Evolutionary conservation across 768 basidiomycete genomes (phyloP), one percentile per base, ranked within the genome.

Genomic region (Phaffia australis): DNA sequence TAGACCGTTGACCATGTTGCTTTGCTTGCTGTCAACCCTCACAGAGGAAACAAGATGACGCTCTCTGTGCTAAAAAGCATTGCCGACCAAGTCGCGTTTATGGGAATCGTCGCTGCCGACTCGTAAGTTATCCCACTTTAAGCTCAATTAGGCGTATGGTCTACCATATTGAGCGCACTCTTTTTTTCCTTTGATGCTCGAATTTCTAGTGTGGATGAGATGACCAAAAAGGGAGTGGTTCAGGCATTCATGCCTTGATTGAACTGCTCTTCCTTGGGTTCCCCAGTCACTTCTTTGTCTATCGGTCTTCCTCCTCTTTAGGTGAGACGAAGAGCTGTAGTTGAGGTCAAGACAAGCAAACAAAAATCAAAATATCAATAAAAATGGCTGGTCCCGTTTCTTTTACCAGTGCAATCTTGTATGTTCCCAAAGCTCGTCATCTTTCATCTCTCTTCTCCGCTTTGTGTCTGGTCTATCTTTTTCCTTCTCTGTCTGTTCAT

Each of bases 211-310:
- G 63, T 64, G 18, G 35, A 54, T n/a, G 63, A 56, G 52, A 64
- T 64, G 63, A 64, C 23, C 30, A 42, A 64, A 48, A 64, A 64
- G 52, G 51, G 63, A 16, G 46, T 64, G 18, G 35, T 47, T 23
- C 63, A 64, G n/a, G 54, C 52, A 2, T 64, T 64, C 23, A 64
- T 35, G 14, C 63, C 63, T 21, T 64, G 48, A 51, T 42, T 4
- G 14, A n/a, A 54, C 25, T n/a, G n/a, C 62, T 46, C 50, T 42
- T 21, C 14, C 16, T 21, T 29, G 30, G 18, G 25, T 62, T 50
- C 73, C 81, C 87, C 2, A 94, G 89, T 0, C 89, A 92, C 81
- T 92, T 90, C 75, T 81, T 84, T 66, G 87, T 54, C 52, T 42
- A 42, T 42, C 35, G 11, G 4, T 11, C 35, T 42, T 42, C 35